Base-by-base conservation (phyloP, 2,329 filamentous ascomycete species). In the Sporothrix phasma region DNA sequence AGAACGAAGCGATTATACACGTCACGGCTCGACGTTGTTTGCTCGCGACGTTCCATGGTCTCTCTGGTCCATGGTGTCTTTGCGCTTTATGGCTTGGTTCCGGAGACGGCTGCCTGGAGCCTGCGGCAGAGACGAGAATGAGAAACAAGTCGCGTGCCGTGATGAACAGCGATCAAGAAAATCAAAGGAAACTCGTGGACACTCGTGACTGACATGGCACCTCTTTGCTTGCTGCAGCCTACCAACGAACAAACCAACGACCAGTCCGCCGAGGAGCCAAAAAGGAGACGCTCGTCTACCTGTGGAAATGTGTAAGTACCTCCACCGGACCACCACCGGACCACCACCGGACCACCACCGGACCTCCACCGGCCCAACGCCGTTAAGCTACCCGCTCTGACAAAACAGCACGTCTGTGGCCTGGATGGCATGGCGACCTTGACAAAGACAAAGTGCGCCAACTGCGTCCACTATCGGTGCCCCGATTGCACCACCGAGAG, bases 381-480 rank as follows among this genome's bases (percentile, higher is more conserved):
- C n/a, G n/a, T n/a, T n/a, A n/a, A n/a, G n/a, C n/a, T n/a, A n/a
- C n/a, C n/a, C 34, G 34, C 15, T 24, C 46, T 66, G 22, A 26
- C 46, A 13, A 3, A 5, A 34, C 46, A 68, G 67, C 67, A 68
- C 37, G 47, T 63, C 17, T 68, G 67, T 29, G 67, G 63, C n/a
- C 54, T 68, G 3, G 60, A 22, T 22, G 64, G 62, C 37, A 65
- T 68, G 67, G 54, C 29, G 5, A 62, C 64, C n/a, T 56, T 68
- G 13, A 67, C 66, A 2, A 61, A 65, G 47, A 31, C 58, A 6
- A 41, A 65, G 11, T 68, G 67, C 31, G 49, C 59, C 49, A 68
- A 68, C 66, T 68, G 67, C 62, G 63, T 66, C 15, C 67, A 68
- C 45, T 51, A 65, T 15, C 66, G 67, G 5, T 68, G 67, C 34